Percentiles rank a stretch among this genome's conserved stretches.
Evolutionary conservation across 2,329 filamentous ascomycete genomes (phyloP).

Genomic region (Talaromyces sp.): DNA sequence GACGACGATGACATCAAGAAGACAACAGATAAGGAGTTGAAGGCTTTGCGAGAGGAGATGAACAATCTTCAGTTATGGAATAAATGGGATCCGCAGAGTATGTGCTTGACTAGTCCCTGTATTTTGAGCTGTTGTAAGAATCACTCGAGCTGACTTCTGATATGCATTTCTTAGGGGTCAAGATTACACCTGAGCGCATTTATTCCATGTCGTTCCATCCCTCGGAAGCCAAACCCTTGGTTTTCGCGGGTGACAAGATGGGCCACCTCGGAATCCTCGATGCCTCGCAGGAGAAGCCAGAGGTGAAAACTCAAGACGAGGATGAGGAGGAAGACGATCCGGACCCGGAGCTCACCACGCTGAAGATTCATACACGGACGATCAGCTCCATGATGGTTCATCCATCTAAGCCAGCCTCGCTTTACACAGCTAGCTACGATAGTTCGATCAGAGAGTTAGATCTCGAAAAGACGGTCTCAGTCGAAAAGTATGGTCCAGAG

Average conservation of each 20-base stretch:
- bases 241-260: constrained; percentile 94
- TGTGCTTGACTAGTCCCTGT: constrained; percentile 22
- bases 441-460: constrained; percentile 88
- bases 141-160: constrained; percentile 6
- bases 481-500: constrained; percentile 77
- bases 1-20: constrained; percentile 79
- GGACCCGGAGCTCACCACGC: constrained; percentile 80
- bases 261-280: constrained; percentile 91
- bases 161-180: constrained; percentile 65
- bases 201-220: constrained; percentile 91
- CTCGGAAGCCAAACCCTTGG: constrained; percentile 77
- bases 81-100: constrained; percentile 78
- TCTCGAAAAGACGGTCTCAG: constrained; percentile 74
- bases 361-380: constrained; percentile 87
- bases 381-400: constrained; percentile 84
- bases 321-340: constrained; percentile 65
- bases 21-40: constrained; percentile 75
- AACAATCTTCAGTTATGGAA: constrained; percentile 77
- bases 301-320: constrained; percentile 49
- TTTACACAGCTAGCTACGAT: constrained; percentile 90
- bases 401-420: constrained; percentile 68
- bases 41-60: constrained; percentile 75
- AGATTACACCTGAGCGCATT: constrained; percentile 83
- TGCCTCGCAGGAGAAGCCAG: constrained; percentile 57
- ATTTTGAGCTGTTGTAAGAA: not conserved